phyloP scores from a whole-genome alignment of 139 green algal genomes.

The Chlamydomonas sp. region DNA sequence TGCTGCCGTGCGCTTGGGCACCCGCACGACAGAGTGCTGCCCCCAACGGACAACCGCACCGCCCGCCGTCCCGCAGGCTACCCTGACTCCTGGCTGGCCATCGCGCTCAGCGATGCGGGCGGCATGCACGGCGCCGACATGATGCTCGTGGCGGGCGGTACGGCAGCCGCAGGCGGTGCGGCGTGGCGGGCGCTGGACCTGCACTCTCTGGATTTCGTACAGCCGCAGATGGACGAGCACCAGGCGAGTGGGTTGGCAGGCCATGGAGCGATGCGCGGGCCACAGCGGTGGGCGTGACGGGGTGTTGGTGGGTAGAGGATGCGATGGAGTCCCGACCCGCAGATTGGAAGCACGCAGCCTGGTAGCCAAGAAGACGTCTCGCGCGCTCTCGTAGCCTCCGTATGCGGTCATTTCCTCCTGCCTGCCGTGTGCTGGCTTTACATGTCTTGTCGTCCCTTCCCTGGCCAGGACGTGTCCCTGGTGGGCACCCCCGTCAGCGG shows the following conservation, averaged over 20 bases:
- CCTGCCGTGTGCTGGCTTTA: no score
- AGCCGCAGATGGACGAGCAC: neutral
- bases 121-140: slow-evolving; percentile 29
- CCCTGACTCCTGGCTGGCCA: slow-evolving; percentile 24
- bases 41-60: neutral
- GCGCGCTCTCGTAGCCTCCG: no score
- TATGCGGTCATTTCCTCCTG: no score
- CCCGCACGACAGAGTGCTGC: neutral
- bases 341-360: no score
- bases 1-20: no score
- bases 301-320: neutral
- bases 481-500: neutral
- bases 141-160: neutral
- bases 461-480: slow-evolving; percentile 9
- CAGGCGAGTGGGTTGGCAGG: neutral
- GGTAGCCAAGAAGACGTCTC: no score
- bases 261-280: neutral
- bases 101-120: slow-evolving; percentile 5
- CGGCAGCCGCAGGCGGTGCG: neutral
- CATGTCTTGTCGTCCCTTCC: no score
- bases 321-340: no score
- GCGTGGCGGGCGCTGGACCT: slow-evolving; percentile 8
- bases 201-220: slow-evolving; percentile 6
- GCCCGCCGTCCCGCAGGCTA: neutral
- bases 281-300: no score